phyloP scores from a whole-genome alignment of 1,139 yeast genomes.

The Zygosaccharomyces sapae region DNA sequence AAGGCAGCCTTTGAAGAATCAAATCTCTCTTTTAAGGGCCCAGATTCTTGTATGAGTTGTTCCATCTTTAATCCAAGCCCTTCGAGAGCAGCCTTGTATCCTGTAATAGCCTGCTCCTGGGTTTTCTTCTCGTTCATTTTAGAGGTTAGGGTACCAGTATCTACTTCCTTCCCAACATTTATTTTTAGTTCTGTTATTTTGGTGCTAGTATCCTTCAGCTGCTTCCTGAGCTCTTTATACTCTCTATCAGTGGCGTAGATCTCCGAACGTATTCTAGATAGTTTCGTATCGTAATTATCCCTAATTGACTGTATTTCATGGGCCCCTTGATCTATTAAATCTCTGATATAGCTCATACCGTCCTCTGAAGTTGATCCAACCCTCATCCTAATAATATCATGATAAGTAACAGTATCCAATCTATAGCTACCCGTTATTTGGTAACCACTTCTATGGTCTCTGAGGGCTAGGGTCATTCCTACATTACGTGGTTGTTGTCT shows the following conservation, averaged over 20 bases:
- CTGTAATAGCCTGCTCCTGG: slow-evolving; percentile 29
- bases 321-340: slow-evolving; percentile 27
- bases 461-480: slow-evolving; percentile 44
- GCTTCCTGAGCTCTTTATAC: slow-evolving; percentile 9
- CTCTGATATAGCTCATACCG: slow-evolving; percentile 27
- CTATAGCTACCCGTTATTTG: slow-evolving; percentile 46
- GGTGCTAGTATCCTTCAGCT: slow-evolving; percentile 17
- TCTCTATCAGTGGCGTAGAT: slow-evolving; percentile 15
- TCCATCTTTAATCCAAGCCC: slow-evolving; percentile 28
- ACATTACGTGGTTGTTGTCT: slow-evolving; percentile 43
- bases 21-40: slow-evolving; percentile 25
- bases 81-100: slow-evolving; percentile 29
- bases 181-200: slow-evolving; percentile 25
- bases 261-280: slow-evolving; percentile 14
- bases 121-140: slow-evolving; percentile 32
- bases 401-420: slow-evolving; percentile 56
- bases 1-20: slow-evolving; percentile 20
- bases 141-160: slow-evolving; percentile 40
- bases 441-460: slow-evolving; percentile 45
- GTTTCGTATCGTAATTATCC: slow-evolving; percentile 16
- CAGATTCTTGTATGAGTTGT: slow-evolving; percentile 21
- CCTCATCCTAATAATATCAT: slow-evolving; percentile 25
- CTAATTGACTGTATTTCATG: slow-evolving; percentile 22
- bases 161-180: slow-evolving; percentile 36
- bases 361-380: slow-evolving; percentile 25